Conservation (phyloP, 257 asterid species). For the Oldenlandia corymbosa region DNA sequence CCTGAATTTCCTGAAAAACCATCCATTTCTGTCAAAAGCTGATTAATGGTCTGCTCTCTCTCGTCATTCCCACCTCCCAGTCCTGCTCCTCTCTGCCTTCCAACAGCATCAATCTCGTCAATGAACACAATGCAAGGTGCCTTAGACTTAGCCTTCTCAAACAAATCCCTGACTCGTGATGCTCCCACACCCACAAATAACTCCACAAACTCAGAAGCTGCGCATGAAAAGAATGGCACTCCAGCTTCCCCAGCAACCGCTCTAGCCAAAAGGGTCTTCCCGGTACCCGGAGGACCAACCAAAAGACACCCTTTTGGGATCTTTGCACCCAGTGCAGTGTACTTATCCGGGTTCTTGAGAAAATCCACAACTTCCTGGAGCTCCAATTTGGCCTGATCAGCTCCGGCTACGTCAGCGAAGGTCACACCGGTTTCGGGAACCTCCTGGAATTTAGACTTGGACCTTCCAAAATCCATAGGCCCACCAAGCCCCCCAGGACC, state of each 20-base stretch:
- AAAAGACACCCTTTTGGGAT: slow-evolving; percentile 93
- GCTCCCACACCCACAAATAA: slow-evolving; percentile 98
- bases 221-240: slow-evolving; percentile 87
- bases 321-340: slow-evolving; percentile 92
- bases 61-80: slow-evolving; percentile 98
- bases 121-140: slow-evolving; percentile 98
- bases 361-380: slow-evolving; percentile 96
- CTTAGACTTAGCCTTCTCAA: slow-evolving; percentile 86
- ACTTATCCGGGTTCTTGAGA: slow-evolving; percentile 91
- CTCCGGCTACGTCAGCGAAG: slow-evolving; percentile 93
- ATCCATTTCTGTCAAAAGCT: slow-evolving; percentile 98
- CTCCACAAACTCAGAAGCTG: slow-evolving; percentile 98
- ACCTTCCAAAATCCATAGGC: slow-evolving; percentile 96
- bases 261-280: slow-evolving; percentile 93
- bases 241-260: slow-evolving; percentile 99
- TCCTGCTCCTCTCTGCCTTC: slow-evolving; percentile 96
- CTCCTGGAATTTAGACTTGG: slow-evolving; percentile 94
- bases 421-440: slow-evolving; percentile 94
- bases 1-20: slow-evolving; percentile 93
- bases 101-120: slow-evolving; percentile 97
- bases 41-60: slow-evolving; percentile 95
- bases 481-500: slow-evolving; percentile 98
- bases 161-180: slow-evolving; percentile 96
- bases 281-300: slow-evolving; percentile 98
- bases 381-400: slow-evolving; percentile 98